Evolutionary conservation across 331 rosid genomes (phyloP), one percentile per base, ranked within the genome.

Genomic region (Cydonia oblonga): DNA sequence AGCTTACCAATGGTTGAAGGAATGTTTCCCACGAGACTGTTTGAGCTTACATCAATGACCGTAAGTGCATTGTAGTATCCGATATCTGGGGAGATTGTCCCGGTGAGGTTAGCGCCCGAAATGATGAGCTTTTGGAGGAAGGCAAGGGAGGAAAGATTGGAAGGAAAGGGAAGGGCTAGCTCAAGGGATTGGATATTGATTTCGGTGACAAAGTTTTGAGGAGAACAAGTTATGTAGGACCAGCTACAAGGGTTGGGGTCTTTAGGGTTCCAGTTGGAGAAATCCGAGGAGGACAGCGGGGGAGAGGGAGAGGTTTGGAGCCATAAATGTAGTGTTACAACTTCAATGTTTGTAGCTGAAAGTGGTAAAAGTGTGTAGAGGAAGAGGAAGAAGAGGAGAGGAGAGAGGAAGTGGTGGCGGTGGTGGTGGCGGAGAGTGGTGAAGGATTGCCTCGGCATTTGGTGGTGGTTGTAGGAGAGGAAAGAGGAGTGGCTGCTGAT

Each of bases 201-300:
- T 74, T 84, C 90, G 1, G 82, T 88, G 60, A 90, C 91, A 59
- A 38, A 38, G 69, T 66, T 81, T 38, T 75, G 49, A 30, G 84
- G 26, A 20, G 93, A 90, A 64, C 96, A 88, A 26, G 79, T 88
- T 74, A 90, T 75, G 82, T 61, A 80, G 23, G 87, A 54, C 93
- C 96, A 88, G 2, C 73, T 76, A 78, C 96, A 90, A 24, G 93
- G 93, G 58, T 73, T 84, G 54, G 86, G 64, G 82, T 83, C 86
- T 52, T 70, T 68, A 80, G 87, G 86, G 76, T 86, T 84, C 90
- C 87, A 87, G 20, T 54, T 59, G 61, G 88, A 74, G 64, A 86
- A 80, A 28, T 40, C 26, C 3, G 75, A 49, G 4, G 88, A 68
- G 35, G 83, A 70, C 18, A 19, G 28, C 4, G 22, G 19, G 35